Conservation (phyloP, 345 rosid species). For the Salix exigua region DNA sequence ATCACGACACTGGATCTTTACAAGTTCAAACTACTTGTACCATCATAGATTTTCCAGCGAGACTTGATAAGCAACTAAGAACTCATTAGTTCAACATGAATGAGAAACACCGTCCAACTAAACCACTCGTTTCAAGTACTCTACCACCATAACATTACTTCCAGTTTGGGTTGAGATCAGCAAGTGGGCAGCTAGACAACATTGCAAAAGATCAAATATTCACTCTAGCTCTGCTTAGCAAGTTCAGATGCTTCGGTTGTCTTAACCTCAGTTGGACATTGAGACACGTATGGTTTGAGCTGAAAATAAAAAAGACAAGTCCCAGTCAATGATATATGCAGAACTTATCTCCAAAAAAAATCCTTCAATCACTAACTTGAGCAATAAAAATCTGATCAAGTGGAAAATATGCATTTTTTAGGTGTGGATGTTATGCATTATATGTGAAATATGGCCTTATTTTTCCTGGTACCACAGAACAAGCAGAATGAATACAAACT, state of each 20-base stretch:
- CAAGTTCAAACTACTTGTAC: background rate
- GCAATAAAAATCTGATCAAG: background rate
- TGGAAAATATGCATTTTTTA: background rate
- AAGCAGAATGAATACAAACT: background rate
- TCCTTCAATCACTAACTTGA: too few relatives aligned
- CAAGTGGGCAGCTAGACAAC: background rate
- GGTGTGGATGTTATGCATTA: background rate
- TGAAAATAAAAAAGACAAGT: conserved; percentile 29
- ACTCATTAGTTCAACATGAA: background rate
- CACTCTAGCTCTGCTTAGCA: conserved; percentile 24
- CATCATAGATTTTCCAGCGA: background rate
- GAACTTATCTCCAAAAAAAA: background rate
- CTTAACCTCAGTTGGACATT: conserved; percentile 37
- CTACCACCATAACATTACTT: background rate
- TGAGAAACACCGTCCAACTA: background rate
- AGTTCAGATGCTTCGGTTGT: conserved; percentile 43
- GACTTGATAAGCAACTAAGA: background rate
- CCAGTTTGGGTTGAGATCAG: background rate
- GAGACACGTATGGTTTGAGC: conserved; percentile 67
- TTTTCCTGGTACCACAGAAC: background rate
- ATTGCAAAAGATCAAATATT: background rate
- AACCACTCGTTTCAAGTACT: background rate
- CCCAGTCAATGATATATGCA: conserved; percentile 4
- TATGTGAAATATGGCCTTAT: background rate
- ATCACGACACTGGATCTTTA: background rate